Base-by-base conservation (phyloP, 148 eudicot genomes). In the Selenicereus undatus region DNA sequence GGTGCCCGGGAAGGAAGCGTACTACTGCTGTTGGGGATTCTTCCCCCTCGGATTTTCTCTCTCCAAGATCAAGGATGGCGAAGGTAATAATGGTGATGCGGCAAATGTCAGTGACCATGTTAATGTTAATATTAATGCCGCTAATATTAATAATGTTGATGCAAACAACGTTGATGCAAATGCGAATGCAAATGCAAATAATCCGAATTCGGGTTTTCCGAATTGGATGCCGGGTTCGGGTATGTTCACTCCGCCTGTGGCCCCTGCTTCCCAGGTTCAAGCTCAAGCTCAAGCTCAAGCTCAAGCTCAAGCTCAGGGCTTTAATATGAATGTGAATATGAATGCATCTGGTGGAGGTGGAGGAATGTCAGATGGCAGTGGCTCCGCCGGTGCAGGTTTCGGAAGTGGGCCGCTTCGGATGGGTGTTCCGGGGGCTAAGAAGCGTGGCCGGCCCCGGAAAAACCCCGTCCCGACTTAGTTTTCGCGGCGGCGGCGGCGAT, bases 21-120 rank as follows among this genome's bases (percentile, higher is more conserved):
- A 94, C 81, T 91, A 89, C 75, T 97, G 99, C 71, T 94, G 97
- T 32, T 97, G 95, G 95, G 97, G 96, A 0, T 90, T 94, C 74
- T 94, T 94, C 11, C 98, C 99, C 2, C 77, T 97, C 45, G 96
- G 96, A 45, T 94, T 93, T 80, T 81, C 86, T 20, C 29, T 70
- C 4, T 83, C 79, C 12, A 81, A 80, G 21, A 78, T 48, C 11
- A 76, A 75, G 36, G 82, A 81, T 35, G 73, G 58, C 45, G 86
- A 66, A 73, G 60, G 17, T 48, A 60, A 48, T 21, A 58, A 7
- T 39, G 43, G 43, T 39, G 43, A 62, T 11, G 45, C 11, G 10
- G 72, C 39, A 17, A 22, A 39, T 48, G 45, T 30, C 60, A 35
- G 66, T 3, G 32, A 64, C 30, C n/a, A 76, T 70, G 14, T 16